Conservation (phyloP, 2,329 filamentous ascomycete genomes). For the Niveomyces coronatus region DNA sequence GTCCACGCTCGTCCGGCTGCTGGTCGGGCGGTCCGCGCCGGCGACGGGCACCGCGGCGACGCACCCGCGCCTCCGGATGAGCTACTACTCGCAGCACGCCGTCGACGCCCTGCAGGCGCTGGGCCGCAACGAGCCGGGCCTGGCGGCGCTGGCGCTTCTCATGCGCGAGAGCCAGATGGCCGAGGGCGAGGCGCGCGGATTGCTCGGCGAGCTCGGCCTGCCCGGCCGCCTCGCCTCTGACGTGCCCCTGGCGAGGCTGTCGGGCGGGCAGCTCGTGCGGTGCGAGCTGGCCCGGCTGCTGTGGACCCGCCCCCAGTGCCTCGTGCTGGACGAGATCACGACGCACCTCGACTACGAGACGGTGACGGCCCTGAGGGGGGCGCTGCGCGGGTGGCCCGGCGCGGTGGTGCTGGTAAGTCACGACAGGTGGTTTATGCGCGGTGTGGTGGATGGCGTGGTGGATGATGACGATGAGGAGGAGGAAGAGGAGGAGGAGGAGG, state of each 20-base stretch:
- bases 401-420: constrained; percentile 71
- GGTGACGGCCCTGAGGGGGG: constrained; percentile 58
- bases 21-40: constrained; percentile 50
- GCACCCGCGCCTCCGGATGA: constrained; percentile 60
- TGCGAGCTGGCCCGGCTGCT: constrained; percentile 58
- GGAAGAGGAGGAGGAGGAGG: constrained; percentile 27
- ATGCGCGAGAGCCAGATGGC: constrained; percentile 41
- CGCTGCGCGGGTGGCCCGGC: constrained; percentile 58
- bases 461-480: constrained; percentile 30
- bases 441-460: constrained; percentile 56
- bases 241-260: constrained; percentile 61
- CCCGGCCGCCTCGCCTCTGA: constrained; percentile 62
- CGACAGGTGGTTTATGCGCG: constrained; percentile 71
- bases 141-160: constrained; percentile 58
- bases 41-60: constrained; percentile 50
- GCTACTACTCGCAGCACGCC: constrained; percentile 72
- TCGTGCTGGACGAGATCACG: constrained; percentile 72
- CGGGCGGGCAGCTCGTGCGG: constrained; percentile 66
- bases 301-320: constrained; percentile 57
- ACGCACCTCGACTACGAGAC: constrained; percentile 81
- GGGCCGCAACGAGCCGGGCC: constrained; percentile 34
- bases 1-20: constrained; percentile 63
- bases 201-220: constrained; percentile 61
- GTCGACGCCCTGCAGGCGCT: constrained; percentile 56
- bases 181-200: constrained; percentile 57